Evolutionary conservation across 2,329 filamentous ascomycete species (phyloP), one percentile per base, ranked within the genome.

Genomic region (Sporothrix variecibatus): DNA sequence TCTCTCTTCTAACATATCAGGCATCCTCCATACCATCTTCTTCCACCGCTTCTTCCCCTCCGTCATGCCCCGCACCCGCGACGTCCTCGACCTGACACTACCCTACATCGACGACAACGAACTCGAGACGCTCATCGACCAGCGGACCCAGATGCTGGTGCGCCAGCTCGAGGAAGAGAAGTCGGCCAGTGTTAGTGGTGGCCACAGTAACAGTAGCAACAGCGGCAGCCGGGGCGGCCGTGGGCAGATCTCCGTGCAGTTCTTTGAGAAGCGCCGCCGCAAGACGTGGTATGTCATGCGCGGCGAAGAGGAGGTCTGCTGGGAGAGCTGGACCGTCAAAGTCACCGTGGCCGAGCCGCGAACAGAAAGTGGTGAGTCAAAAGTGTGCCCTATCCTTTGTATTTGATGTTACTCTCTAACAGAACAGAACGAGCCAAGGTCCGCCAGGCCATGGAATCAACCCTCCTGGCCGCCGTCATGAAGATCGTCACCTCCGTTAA

Each of bases 1-100:
- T n/a, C n/a, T n/a, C n/a, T n/a, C n/a, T n/a, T n/a, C 51, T 71
- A 15, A 69, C 71, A 43, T 26, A 70, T 74, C 75, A 97, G 95
- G 93, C 77, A 93, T 98, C 81, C 89, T 98, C 69, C 95, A 98
- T 83, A 97, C 95, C 70, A 98, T 98, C 82, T 99, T 98, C 90
- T 98, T 98, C 88, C 95, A 98, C 85, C 93, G 96, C 80, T 97
- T 95, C 89, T 98, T 98, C 86, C 94, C 94, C 74, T 91, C 94
- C 74, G 89, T 98, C 78, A 86, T 89, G 58, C 95, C 96, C 6
- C 89, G 90, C 76, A 94, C 94, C 76, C 92, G 94, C 84, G 95
- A 98, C 81, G 91, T 98, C 76, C 91, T 98, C 77, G 95, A 97
- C 83, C 88, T 97, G 76, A 95, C 94, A 46, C 89, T 98, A 38